These are phyloP conservation scores for Penicillium coprophilum DNA, from an alignment of 495 filamentous ascomycete species.

Conservation along the genomic window DNA sequence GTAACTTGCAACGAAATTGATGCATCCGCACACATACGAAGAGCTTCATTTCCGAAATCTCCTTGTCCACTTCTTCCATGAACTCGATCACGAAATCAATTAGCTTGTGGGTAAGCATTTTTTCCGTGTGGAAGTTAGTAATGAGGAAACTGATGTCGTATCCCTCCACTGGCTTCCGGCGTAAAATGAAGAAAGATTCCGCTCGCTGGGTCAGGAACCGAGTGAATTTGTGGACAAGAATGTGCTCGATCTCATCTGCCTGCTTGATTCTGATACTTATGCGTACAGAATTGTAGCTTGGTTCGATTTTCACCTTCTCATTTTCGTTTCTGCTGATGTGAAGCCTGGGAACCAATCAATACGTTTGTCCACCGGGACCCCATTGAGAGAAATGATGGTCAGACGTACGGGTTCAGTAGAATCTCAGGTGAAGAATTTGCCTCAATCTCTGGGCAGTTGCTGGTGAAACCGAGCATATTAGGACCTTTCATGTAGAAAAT, in stretches of 20 bases:
- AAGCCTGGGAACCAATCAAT: conserved; percentile 5
- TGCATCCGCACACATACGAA: conserved; percentile 66
- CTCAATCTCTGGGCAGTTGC: conserved; percentile 95
- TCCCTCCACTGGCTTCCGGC: conserved; percentile 94
- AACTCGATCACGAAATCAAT: conserved; percentile 99
- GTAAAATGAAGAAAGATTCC: conserved; percentile 94
- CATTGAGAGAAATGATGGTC: background rate
- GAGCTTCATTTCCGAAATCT: conserved; percentile 99
- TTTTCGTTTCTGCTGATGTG: conserved; percentile 88
- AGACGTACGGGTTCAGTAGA: conserved; percentile 75
- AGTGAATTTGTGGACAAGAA: conserved; percentile 92
- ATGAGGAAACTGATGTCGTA: conserved; percentile 99
- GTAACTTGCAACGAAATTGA: conserved; percentile 17
- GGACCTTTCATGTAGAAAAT: background rate
- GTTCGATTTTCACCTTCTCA: conserved; percentile 76
- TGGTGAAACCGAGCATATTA: background rate
- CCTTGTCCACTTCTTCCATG: conserved; percentile 99
- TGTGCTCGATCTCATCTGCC: conserved; percentile 97
- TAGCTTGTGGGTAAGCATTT: conserved; percentile 97
- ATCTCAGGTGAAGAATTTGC: conserved; percentile 79
- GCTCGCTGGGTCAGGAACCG: conserved; percentile 94
- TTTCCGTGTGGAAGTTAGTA: conserved; percentile 96
- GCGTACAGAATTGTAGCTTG: conserved; percentile 90
- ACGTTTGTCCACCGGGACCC: background rate
- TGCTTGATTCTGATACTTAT: conserved; percentile 98